These are phyloP conservation scores for Talaromyces sp. DNA, from an alignment of 2,329 filamentous ascomycete genomes.

Conservation along the genomic window DNA sequence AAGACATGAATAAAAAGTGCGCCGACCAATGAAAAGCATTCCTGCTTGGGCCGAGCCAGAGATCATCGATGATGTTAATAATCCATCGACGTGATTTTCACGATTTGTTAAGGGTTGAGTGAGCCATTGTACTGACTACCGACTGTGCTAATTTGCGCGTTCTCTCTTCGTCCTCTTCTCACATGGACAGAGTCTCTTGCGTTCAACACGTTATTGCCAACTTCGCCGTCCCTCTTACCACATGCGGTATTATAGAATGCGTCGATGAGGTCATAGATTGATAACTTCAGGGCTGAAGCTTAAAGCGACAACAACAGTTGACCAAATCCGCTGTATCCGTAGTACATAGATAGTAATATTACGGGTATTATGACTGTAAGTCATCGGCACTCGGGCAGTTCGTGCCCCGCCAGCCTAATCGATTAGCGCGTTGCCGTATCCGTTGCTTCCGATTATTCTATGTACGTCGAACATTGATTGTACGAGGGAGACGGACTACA, in stretches of 20 bases:
- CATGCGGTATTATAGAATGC: neutral
- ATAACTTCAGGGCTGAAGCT: conserved; percentile 1
- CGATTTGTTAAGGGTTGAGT: neutral
- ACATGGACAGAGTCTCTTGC: neutral
- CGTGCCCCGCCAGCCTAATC: neutral
- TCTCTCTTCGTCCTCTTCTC: neutral
- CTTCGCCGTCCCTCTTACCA: neutral
- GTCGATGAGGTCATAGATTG: conserved; percentile 3
- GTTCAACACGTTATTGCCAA: neutral
- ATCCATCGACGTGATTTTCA: neutral
- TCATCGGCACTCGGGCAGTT: neutral
- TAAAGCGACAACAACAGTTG: neutral
- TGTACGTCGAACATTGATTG: too few relatives aligned
- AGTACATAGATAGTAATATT: neutral
- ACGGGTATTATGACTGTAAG: neutral
- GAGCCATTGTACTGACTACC: too few relatives aligned
- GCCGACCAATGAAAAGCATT: neutral
- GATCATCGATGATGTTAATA: neutral
- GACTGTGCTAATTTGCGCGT: too few relatives aligned
- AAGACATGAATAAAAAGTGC: neutral
- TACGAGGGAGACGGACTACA: too few relatives aligned
- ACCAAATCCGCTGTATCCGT: neutral
- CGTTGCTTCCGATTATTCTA: neutral
- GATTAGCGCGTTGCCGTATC: neutral
- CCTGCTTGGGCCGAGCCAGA: neutral